Evolutionary conservation across 306 rosid species (phyloP).

Genomic region (Gynostemma pentaphyllum): DNA sequence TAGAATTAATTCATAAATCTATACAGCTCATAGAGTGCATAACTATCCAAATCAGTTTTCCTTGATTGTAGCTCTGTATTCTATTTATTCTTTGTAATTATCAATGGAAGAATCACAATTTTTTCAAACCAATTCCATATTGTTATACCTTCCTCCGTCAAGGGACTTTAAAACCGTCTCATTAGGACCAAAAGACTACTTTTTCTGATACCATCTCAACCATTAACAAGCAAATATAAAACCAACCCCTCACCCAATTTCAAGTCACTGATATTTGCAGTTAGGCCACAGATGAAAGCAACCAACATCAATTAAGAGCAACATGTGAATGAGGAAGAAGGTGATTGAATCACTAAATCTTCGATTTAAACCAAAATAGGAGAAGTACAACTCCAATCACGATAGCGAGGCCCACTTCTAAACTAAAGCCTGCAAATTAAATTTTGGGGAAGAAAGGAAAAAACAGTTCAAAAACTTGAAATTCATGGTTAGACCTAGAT

Average conservation of each 20-base stretch:
- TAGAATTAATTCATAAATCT: too few species aligned
- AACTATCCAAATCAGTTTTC: too few species aligned
- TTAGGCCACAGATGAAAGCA: neutral
- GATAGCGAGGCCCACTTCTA: constrained; percentile 95
- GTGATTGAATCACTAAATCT: constrained; percentile 67
- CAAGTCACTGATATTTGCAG: constrained; percentile 1
- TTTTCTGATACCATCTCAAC: constrained; percentile 1
- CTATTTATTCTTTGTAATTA: too few species aligned
- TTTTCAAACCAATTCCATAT: too few species aligned
- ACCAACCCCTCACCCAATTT: neutral
- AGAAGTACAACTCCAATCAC: constrained; percentile 94
- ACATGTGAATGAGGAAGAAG: neutral
- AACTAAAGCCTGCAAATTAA: constrained; percentile 60
- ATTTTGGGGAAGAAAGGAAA: neutral
- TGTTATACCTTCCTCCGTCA: too few species aligned
- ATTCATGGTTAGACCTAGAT: too few species aligned
- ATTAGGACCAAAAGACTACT: constrained; percentile 1
- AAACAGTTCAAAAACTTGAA: neutral
- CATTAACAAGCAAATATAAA: neutral
- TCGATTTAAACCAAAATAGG: constrained; percentile 86
- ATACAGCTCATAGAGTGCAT: too few species aligned
- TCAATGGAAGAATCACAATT: too few species aligned
- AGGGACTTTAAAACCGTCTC: too few species aligned
- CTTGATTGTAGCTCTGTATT: too few species aligned
- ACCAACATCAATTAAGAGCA: neutral